A percentile compares a stretch with the other conserved stretches of the same genome.
Conservation (phyloP, 2,329 filamentous ascomycete species). For the Nakataea oryzae region DNA sequence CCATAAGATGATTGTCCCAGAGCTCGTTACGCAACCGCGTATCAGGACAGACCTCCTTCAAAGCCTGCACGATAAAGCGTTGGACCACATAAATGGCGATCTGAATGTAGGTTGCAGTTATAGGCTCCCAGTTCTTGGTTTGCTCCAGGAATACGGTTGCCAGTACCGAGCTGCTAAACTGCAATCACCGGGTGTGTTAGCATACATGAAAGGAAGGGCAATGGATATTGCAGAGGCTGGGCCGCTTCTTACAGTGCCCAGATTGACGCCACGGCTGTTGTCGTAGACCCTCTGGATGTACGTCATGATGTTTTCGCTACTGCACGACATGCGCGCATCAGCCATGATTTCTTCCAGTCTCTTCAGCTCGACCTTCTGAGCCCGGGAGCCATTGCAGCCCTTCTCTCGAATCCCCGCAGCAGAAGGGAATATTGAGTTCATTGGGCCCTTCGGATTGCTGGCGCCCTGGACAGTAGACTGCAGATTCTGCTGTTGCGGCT, state of each 20-base stretch:
- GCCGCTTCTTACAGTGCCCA: constrained; percentile 34
- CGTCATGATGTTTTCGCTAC: constrained; percentile 25
- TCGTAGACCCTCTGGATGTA: constrained; percentile 32
- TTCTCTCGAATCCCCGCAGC: too few species aligned
- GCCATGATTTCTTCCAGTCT: too few species aligned
- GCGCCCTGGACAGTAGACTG: too few species aligned
- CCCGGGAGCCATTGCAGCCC: too few species aligned
- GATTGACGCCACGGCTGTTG: constrained; percentile 37
- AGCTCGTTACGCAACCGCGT: constrained; percentile 27
- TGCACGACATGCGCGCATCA: too few species aligned
- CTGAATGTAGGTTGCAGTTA: constrained; percentile 38
- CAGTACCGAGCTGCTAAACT: constrained; percentile 30
- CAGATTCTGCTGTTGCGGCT: too few species aligned
- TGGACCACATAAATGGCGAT: constrained; percentile 41
- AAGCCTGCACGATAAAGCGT: constrained; percentile 32
- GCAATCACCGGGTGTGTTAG: constrained; percentile 16
- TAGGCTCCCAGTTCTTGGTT: constrained; percentile 37
- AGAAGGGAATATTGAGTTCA: too few species aligned
- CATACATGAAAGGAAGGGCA: not conserved
- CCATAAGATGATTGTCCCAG: constrained; percentile 27
- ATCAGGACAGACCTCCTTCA: constrained; percentile 33
- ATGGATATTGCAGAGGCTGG: constrained; percentile 5
- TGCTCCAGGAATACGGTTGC: constrained; percentile 39
- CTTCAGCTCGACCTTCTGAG: too few species aligned
- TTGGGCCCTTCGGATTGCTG: too few species aligned